These are phyloP conservation scores for Penicillium odoratum DNA, from an alignment of 495 filamentous ascomycete species.

Conservation along the genomic window DNA sequence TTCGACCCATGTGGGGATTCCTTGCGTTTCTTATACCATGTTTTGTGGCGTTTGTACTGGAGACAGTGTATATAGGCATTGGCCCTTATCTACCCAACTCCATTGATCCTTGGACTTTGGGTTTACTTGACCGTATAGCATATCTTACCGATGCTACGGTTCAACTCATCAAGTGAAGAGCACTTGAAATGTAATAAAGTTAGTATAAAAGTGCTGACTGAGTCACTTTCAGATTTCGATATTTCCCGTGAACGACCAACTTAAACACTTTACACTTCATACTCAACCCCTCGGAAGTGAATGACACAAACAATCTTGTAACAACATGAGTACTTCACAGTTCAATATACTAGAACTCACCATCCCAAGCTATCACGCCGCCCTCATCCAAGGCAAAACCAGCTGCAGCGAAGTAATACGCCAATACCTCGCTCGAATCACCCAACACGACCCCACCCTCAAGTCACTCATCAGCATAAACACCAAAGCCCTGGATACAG, in stretches of 20 bases:
- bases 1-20: constrained; percentile 8
- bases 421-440: constrained; percentile 56
- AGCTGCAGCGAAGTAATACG: constrained; percentile 55
- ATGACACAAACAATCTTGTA: too few species aligned
- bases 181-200: background rate
- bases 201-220: background rate
- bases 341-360: constrained; percentile 52
- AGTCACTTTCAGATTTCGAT: background rate
- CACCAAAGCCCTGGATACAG: constrained; percentile 46
- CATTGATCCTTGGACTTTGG: constrained; percentile 9
- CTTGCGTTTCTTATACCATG: constrained; percentile 24
- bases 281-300: background rate
- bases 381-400: constrained; percentile 46
- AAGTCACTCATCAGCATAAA: constrained; percentile 60
- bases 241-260: too few species aligned
- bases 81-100: constrained; percentile 11
- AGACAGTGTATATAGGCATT: constrained; percentile 22
- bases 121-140: background rate
- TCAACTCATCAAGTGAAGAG: too few species aligned
- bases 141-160: background rate
- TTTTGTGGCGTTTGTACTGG: constrained; percentile 3
- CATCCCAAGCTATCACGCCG: constrained; percentile 52
- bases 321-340: background rate
- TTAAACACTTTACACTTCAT: too few species aligned
- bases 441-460: constrained; percentile 53